These are phyloP conservation scores for Pseudogymnoascus sp. DNA, from an alignment of 2,329 filamentous ascomycete species.

Conservation along the genomic window DNA sequence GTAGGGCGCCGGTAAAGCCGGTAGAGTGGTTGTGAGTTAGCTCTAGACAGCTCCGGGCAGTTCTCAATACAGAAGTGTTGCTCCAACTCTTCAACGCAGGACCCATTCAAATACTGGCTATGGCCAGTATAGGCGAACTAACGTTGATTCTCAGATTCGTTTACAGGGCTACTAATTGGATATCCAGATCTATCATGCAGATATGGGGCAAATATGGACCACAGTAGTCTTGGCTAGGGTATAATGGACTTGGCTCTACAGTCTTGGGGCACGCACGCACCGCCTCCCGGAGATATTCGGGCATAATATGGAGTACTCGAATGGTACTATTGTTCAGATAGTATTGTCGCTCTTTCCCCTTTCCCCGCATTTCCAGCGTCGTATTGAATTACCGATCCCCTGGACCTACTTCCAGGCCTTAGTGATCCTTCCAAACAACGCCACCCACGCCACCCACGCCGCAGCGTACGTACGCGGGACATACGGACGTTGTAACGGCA, in stretches of 20 bases:
- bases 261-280: background rate
- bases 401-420: background rate
- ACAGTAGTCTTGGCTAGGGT: background rate
- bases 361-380: slow-evolving; percentile 2
- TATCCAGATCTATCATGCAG: background rate
- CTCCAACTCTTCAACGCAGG: background rate
- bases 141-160: background rate
- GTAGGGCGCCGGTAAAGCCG: background rate
- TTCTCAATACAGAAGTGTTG: background rate
- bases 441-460: background rate
- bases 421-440: background rate
- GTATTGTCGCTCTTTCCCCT: background rate
- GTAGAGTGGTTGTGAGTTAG: background rate
- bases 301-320: background rate
- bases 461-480: background rate
- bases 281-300: background rate
- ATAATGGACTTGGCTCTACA: background rate
- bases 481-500: background rate
- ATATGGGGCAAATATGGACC: background rate
- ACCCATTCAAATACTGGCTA: too few species aligned
- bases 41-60: background rate
- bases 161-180: background rate
- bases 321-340: background rate
- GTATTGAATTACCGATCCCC: background rate
- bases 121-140: background rate